These are phyloP conservation scores for Cronartium ribicola DNA, from an alignment of 1,284 basidiomycete species.

Conservation along the genomic window DNA sequence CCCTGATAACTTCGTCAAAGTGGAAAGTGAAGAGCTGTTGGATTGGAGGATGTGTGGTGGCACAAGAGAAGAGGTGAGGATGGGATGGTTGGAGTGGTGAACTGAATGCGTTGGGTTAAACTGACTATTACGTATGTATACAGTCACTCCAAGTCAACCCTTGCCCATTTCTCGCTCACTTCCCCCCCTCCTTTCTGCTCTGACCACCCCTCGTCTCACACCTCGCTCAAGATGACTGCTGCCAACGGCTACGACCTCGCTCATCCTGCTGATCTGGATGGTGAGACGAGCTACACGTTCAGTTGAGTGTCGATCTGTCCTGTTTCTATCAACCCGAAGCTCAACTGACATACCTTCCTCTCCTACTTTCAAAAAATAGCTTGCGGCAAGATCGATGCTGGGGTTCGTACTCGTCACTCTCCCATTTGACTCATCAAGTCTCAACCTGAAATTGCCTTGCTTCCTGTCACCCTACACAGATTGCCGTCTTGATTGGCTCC, in stretches of 20 bases:
- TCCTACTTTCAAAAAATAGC: constrained; percentile 7
- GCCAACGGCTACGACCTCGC: constrained; percentile 30
- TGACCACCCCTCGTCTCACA: background rate
- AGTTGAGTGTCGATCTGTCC: constrained; percentile 20
- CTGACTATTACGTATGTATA: no score
- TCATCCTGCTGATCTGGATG: constrained; percentile 40
- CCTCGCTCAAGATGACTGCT: constrained; percentile 11
- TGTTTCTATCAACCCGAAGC: background rate
- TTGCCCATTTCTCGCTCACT: no score
- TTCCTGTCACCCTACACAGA: constrained; percentile 10
- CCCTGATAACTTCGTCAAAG: no score
- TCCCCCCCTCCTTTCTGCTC: no score
- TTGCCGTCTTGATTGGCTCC: constrained; percentile 72
- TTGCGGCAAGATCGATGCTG: constrained; percentile 42
- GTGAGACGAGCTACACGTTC: constrained; percentile 42
- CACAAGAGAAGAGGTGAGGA: no score
- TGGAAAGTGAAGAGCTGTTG: no score
- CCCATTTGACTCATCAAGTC: background rate
- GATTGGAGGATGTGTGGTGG: no score
- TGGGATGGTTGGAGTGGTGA: no score
- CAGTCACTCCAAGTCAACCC: no score
- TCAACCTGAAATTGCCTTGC: background rate
- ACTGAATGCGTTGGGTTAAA: no score
- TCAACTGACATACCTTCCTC: background rate
- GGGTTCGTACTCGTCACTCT: constrained; percentile 14